phyloP scores from a whole-genome alignment of 306 rosid species.

The Quercus wislizeni region DNA sequence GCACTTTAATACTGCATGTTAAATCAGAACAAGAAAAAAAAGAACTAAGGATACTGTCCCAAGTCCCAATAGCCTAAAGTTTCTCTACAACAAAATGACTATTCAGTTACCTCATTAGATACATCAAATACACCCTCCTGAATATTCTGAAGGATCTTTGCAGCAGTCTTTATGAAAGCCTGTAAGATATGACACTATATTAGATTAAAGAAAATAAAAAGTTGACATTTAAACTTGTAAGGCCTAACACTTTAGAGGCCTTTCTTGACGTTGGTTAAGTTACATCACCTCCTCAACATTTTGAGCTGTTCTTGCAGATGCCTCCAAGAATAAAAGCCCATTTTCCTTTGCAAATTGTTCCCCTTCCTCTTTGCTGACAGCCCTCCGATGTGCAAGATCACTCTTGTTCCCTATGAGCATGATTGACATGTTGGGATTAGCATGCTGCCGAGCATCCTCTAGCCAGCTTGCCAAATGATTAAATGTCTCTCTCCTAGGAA shows the following conservation, averaged over 20 bases:
- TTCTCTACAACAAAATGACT: constrained; percentile 9
- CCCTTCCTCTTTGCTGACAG: constrained; percentile 96
- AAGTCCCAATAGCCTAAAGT: not conserved
- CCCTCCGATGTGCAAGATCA: constrained; percentile 89
- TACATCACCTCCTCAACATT: constrained; percentile 86
- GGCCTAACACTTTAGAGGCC: not conserved
- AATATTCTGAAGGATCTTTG: constrained; percentile 85
- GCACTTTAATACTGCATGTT: not conserved
- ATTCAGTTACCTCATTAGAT: constrained; percentile 76
- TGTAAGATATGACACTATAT: constrained; percentile 25
- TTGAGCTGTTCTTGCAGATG: constrained; percentile 96
- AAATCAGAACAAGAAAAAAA: not conserved
- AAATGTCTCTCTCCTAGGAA: constrained; percentile 86
- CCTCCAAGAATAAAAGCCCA: constrained; percentile 92
- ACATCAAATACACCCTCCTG: constrained; percentile 91
- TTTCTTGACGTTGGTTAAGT: constrained; percentile 4
- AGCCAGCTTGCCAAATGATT: constrained; percentile 90
- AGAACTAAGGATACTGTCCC: not conserved
- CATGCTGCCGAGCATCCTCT: constrained; percentile 99
- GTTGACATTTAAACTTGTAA: not conserved
- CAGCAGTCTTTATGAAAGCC: constrained; percentile 93
- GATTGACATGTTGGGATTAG: constrained; percentile 93
- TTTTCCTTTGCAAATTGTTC: constrained; percentile 96
- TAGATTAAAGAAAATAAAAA: not conserved
- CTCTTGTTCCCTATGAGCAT: constrained; percentile 90